Conservation (phyloP, 495 filamentous ascomycete species). For the Trichoderma gamsii region DNA sequence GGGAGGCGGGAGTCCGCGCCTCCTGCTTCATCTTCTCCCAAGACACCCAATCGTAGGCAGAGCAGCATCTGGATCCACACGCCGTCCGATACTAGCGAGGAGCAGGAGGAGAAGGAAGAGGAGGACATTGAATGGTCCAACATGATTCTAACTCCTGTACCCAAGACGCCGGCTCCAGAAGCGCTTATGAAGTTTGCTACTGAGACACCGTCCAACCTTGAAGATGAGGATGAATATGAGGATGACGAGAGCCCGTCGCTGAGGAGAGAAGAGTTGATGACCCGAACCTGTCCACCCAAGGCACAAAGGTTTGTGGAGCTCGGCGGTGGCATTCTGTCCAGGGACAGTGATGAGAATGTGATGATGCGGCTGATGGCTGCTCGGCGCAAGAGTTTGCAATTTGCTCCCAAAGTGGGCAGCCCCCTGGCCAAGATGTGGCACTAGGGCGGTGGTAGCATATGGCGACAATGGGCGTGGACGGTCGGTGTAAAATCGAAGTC, state of each 20-base stretch:
- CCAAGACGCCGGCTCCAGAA: slow-evolving; percentile 49
- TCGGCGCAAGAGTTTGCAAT: slow-evolving; percentile 75
- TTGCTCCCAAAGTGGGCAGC: slow-evolving; percentile 71
- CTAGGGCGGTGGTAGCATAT: slow-evolving; percentile 3
- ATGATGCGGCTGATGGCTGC: slow-evolving; percentile 65
- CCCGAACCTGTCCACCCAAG: slow-evolving; percentile 70
- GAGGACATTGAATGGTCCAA: slow-evolving; percentile 28
- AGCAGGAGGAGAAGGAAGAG: slow-evolving; percentile 37
- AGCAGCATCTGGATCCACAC: slow-evolving; percentile 47
- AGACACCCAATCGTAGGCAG: slow-evolving; percentile 37
- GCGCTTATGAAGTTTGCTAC: slow-evolving; percentile 37
- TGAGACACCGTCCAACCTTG: slow-evolving; percentile 25
- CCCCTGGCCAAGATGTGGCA: slow-evolving; percentile 55
- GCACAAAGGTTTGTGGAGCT: slow-evolving; percentile 40
- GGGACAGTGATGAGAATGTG: slow-evolving; percentile 44
- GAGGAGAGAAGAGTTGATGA: slow-evolving; percentile 49
- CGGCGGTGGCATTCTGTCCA: slow-evolving; percentile 29
- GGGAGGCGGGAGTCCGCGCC: slow-evolving; percentile 34
- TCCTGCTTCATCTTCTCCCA: slow-evolving; percentile 34
- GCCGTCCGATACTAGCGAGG: slow-evolving; percentile 26
- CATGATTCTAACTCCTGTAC: slow-evolving; percentile 42
- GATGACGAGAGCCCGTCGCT: slow-evolving; percentile 16
- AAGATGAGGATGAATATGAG: slow-evolving; percentile 12
- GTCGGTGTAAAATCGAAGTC: neutral
- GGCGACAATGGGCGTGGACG: neutral